Conservation (phyloP, 441 rosid genomes). For the Geranium incanum region DNA sequence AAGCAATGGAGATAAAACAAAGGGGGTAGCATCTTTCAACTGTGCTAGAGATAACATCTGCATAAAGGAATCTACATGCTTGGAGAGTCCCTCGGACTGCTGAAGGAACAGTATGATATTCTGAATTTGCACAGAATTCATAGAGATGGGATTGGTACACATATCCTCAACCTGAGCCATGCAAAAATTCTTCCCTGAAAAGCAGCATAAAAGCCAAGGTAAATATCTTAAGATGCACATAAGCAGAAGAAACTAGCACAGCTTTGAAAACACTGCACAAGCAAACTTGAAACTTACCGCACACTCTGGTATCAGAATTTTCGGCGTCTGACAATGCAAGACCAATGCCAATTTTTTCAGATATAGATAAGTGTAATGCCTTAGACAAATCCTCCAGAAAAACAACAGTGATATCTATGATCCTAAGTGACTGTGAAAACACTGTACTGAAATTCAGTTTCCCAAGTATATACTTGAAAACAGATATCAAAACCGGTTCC, state of each 20-base stretch:
- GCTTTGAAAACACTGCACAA: neutral
- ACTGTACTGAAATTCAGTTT: slow-evolving; percentile 55
- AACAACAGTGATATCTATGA: slow-evolving; percentile 41
- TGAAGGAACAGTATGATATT: slow-evolving; percentile 68
- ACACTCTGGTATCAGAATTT: slow-evolving; percentile 37
- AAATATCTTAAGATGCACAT: neutral
- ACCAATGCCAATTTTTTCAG: slow-evolving; percentile 66
- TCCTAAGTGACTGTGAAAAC: slow-evolving; percentile 52
- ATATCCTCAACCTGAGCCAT: slow-evolving; percentile 61
- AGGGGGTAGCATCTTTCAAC: slow-evolving; percentile 45
- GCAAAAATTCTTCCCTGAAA: slow-evolving; percentile 64
- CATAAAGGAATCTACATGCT: slow-evolving; percentile 60
- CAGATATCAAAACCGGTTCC: slow-evolving; percentile 43
- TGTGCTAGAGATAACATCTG: slow-evolving; percentile 62
- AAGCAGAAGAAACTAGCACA: neutral
- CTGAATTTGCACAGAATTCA: slow-evolving; percentile 64
- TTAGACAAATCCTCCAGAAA: slow-evolving; percentile 46
- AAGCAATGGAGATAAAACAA: slow-evolving; percentile 57
- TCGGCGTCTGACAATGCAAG: slow-evolving; percentile 68
- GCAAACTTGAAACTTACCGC: slow-evolving; percentile 38
- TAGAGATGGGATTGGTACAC: slow-evolving; percentile 44
- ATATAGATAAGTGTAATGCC: slow-evolving; percentile 43
- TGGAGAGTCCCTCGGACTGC: slow-evolving; percentile 57
- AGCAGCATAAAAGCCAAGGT: slow-evolving; percentile 6
- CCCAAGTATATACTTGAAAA: slow-evolving; percentile 50